Evolutionary conservation across 805 yeast genomes (phyloP), one percentile per base, ranked within the genome.

Genomic region (Hanseniaspora occidentalis): DNA sequence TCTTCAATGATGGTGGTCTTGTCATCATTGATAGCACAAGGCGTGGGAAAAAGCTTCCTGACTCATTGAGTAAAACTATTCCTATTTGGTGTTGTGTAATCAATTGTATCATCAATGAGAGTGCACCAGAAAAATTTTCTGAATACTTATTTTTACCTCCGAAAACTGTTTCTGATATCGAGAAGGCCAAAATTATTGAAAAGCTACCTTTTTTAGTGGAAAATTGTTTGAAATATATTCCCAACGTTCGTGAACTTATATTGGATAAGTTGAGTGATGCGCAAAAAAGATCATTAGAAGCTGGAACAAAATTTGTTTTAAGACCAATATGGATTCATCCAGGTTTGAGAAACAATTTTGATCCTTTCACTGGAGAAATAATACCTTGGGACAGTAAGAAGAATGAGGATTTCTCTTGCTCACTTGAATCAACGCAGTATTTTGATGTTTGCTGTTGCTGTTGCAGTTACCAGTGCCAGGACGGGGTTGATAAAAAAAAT

Each of bases 41-140:
- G 46, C 66, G 86, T 31, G 95, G 95, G 2, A 86, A 85, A 53
- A 60, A 71, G 20, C 75, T 85, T 60, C 95, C 96, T 0, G 96
- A 86, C 57, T 80, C 95, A 0, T 57, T 84, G 6, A 79, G 86
- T 50, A 86, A 86, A 50, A 86, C 95, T 0, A 66, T 86, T 1
- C 96, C 96, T 0, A 82, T 84, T 1, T 86, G 96, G 96, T 82
- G 94, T 58, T 82, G 88, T 0, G 85, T 83, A 4, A 43, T 85
- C 16, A 83, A 82, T 51, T 56, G 57, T 27, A 62, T 79, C 1
- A 58, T 75, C 55, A 42, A 42, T 24, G 37, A 18, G 9, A 17
- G 18, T 26, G 31, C n/a, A n/a, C n/a, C n/a, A n/a, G n/a, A n/a
- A n/a, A n/a, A n/a, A n/a, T n/a, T n/a, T n/a, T n/a, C n/a, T n/a